A percentile compares a stretch with the other conserved stretches of the same genome.
Conservation (phyloP, 306 rosid species). For the Begonia peltatifolia region DNA sequence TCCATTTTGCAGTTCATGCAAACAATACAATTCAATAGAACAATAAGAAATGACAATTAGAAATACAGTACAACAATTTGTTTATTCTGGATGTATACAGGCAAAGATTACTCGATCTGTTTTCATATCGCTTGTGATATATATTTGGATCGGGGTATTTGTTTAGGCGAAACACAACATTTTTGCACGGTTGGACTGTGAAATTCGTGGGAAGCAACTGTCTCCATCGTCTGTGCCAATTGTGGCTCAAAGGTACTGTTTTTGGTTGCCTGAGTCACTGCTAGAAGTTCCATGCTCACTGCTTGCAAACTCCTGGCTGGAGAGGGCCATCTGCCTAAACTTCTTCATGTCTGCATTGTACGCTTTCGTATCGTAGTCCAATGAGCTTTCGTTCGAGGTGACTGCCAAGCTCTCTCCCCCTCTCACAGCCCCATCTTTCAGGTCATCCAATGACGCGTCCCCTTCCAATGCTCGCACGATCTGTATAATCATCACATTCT, state of each 20-base stretch:
- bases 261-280: slow-evolving; percentile 22
- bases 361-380: slow-evolving; percentile 35
- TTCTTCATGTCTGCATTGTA: slow-evolving; percentile 47
- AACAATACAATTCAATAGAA: too few species aligned
- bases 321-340: slow-evolving; percentile 39
- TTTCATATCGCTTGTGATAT: too few species aligned
- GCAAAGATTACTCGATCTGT: too few species aligned
- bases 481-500: slow-evolving; percentile 14
- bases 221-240: too few species aligned
- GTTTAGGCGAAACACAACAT: too few species aligned
- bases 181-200: too few species aligned
- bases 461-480: slow-evolving; percentile 72
- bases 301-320: slow-evolving; percentile 34
- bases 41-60: too few species aligned
- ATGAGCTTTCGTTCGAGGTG: slow-evolving; percentile 24
- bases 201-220: too few species aligned
- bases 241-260: not conserved
- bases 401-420: slow-evolving; percentile 7
- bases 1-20: not conserved
- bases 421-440: slow-evolving; percentile 34
- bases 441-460: slow-evolving; percentile 51
- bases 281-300: slow-evolving; percentile 33
- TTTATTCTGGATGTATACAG: too few species aligned
- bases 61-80: too few species aligned
- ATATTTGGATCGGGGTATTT: too few species aligned